These are phyloP conservation scores for Sclerotinia spermophila DNA, from an alignment of 2,329 filamentous ascomycete species.

Conservation along the genomic window DNA sequence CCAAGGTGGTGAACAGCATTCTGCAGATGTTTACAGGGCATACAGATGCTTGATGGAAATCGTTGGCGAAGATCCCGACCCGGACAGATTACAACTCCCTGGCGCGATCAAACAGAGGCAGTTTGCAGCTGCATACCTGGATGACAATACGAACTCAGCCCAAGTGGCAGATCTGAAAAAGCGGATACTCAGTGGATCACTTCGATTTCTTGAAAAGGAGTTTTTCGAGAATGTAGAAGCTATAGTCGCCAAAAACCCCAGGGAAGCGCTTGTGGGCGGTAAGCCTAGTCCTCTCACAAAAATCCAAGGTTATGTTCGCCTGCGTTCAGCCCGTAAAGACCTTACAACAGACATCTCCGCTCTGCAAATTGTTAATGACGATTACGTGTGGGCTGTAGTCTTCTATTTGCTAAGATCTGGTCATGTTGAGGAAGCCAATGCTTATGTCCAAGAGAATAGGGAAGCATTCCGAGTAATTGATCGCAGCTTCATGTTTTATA, in stretches of 20 bases:
- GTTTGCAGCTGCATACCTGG: constrained; percentile 72
- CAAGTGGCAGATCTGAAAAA: constrained; percentile 67
- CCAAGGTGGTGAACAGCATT: constrained; percentile 65
- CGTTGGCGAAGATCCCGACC: constrained; percentile 65
- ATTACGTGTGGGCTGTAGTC: constrained; percentile 90
- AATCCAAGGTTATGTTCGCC: constrained; percentile 85
- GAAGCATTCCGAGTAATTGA: constrained; percentile 86
- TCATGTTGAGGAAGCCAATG: constrained; percentile 75
- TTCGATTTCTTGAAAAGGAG: constrained; percentile 72
- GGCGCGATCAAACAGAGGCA: constrained; percentile 69
- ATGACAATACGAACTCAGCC: constrained; percentile 64
- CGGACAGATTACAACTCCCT: constrained; percentile 56
- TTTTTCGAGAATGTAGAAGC: constrained; percentile 77
- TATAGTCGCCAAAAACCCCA: constrained; percentile 75
- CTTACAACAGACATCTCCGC: constrained; percentile 77
- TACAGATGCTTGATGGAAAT: constrained; percentile 80
- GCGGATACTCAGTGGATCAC: constrained; percentile 75
- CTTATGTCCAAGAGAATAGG: constrained; percentile 78
- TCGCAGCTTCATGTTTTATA: constrained; percentile 82
- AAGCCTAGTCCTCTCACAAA: constrained; percentile 85
- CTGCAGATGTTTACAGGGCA: constrained; percentile 72
- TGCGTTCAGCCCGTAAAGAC: constrained; percentile 76
- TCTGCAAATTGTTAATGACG: constrained; percentile 73
- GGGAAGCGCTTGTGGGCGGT: constrained; percentile 85
- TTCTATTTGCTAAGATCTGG: constrained; percentile 89